A percentile compares a stretch with the other conserved stretches of the same genome.
Conservation (phyloP, 202 grass and related monocot species). For the Alloteropsis angusta region DNA sequence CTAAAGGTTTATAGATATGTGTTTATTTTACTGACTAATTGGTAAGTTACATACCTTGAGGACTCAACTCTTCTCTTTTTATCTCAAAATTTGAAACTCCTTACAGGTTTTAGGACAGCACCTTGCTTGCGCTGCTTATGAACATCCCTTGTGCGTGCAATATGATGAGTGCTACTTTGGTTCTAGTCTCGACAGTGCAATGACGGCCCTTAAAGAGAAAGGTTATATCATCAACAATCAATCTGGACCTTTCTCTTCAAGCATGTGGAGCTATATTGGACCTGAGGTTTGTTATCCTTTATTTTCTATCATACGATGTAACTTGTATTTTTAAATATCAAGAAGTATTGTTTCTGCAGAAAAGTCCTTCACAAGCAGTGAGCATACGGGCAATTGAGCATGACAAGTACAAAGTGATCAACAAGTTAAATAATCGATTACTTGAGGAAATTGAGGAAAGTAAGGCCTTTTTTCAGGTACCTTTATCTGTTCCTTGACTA, state of each 20-base stretch:
- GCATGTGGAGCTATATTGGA: constrained; percentile 82
- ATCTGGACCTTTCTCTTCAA: constrained; percentile 53
- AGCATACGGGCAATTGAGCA: constrained; percentile 86
- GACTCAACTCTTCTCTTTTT: constrained; percentile 16
- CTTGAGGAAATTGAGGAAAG: constrained; percentile 98
- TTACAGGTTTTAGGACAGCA: constrained; percentile 78
- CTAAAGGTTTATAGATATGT: constrained; percentile 43
- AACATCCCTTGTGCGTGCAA: constrained; percentile 77
- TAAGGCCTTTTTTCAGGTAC: constrained; percentile 88
- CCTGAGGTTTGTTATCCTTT: constrained; percentile 49
- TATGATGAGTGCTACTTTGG: constrained; percentile 76
- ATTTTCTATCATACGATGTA: constrained; percentile 7
- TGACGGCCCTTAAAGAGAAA: constrained; percentile 56
- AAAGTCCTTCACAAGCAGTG: constrained; percentile 64
- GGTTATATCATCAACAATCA: constrained; percentile 57
- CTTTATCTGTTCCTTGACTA: not conserved
- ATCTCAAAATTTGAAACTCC: not conserved
- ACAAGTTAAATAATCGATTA: constrained; percentile 49
- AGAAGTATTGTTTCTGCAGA: constrained; percentile 34
- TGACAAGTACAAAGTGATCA: constrained; percentile 64
- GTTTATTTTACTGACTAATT: constrained; percentile 7
- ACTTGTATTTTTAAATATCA: constrained; percentile 9
- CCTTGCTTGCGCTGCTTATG: constrained; percentile 80
- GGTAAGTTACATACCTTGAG: not conserved
- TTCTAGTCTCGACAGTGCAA: constrained; percentile 32